Conservation (phyloP, 257 asterid genomes). For the Jacaranda copaia region DNA sequence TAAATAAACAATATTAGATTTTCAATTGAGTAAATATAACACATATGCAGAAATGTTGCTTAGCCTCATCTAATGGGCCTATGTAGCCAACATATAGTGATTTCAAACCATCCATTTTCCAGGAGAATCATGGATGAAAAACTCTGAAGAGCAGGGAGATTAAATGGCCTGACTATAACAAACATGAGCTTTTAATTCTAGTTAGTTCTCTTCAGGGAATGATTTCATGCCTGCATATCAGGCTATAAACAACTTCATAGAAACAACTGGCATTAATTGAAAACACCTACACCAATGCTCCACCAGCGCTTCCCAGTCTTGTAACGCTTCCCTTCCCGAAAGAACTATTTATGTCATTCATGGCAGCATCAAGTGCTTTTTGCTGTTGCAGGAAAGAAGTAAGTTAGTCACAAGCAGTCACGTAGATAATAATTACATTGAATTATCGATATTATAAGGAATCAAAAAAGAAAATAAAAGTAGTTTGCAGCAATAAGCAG, state of each 20-base stretch:
- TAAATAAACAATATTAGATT: not conserved
- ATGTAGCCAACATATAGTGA: not conserved
- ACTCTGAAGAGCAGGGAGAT: slow-evolving; percentile 8
- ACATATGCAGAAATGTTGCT: not conserved
- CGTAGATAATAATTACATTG: not conserved
- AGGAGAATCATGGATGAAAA: not conserved
- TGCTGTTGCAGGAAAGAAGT: slow-evolving; percentile 55
- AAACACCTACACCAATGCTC: slow-evolving; percentile 90
- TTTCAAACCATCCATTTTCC: not conserved
- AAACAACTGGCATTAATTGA: slow-evolving; percentile 25
- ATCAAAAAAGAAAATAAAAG: not conserved
- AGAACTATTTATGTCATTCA: slow-evolving; percentile 92
- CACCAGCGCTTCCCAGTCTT: slow-evolving; percentile 95
- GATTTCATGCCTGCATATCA: slow-evolving; percentile 1
- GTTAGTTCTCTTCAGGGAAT: not conserved
- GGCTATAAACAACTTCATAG: not conserved
- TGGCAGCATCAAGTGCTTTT: slow-evolving; percentile 96
- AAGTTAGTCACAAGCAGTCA: slow-evolving; percentile 27
- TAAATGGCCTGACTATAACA: not conserved
- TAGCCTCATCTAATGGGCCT: not conserved
- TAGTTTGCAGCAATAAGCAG: slow-evolving; percentile 10
- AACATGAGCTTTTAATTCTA: not conserved
- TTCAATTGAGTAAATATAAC: too few relatives aligned
- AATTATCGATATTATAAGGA: not conserved
- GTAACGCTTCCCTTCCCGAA: slow-evolving; percentile 99